Conservation (phyloP, 495 filamentous ascomycete genomes). For the Penicillium soppii region DNA sequence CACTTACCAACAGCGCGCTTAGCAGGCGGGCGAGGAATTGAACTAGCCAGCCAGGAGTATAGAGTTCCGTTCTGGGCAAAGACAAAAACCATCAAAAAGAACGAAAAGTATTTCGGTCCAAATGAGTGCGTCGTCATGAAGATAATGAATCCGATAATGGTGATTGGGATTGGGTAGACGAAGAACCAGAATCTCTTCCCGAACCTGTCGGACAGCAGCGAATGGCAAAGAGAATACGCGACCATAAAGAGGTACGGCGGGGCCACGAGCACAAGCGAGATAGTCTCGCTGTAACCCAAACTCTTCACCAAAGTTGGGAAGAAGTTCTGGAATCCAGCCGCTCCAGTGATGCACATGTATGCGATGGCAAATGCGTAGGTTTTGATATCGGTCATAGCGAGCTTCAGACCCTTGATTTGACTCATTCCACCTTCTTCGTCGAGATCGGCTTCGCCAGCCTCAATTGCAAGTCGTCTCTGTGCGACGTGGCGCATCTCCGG, state of each 20-base stretch:
- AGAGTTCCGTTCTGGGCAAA: slow-evolving; percentile 53
- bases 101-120: slow-evolving; percentile 51
- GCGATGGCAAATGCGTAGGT: slow-evolving; percentile 48
- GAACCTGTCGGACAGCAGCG: slow-evolving; percentile 44
- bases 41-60: slow-evolving; percentile 55
- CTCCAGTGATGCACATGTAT: slow-evolving; percentile 53
- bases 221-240: slow-evolving; percentile 44
- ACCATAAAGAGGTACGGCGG: slow-evolving; percentile 59
- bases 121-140: slow-evolving; percentile 50
- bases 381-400: slow-evolving; percentile 52
- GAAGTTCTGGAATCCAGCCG: slow-evolving; percentile 56
- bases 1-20: slow-evolving; percentile 46
- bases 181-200: slow-evolving; percentile 53
- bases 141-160: slow-evolving; percentile 50
- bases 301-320: slow-evolving; percentile 51
- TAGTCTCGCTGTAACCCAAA: slow-evolving; percentile 38
- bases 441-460: slow-evolving; percentile 48
- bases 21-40: slow-evolving; percentile 51
- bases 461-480: slow-evolving; percentile 47
- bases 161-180: slow-evolving; percentile 49
- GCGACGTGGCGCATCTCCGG: slow-evolving; percentile 52
- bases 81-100: slow-evolving; percentile 56
- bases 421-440: slow-evolving; percentile 49
- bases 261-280: slow-evolving; percentile 50
- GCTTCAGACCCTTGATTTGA: slow-evolving; percentile 49